A percentile compares a stretch with the other conserved stretches of the same genome.
phyloP scores from a whole-genome alignment of 768 basidiomycete genomes.

The Steccherinum ochraceum region DNA sequence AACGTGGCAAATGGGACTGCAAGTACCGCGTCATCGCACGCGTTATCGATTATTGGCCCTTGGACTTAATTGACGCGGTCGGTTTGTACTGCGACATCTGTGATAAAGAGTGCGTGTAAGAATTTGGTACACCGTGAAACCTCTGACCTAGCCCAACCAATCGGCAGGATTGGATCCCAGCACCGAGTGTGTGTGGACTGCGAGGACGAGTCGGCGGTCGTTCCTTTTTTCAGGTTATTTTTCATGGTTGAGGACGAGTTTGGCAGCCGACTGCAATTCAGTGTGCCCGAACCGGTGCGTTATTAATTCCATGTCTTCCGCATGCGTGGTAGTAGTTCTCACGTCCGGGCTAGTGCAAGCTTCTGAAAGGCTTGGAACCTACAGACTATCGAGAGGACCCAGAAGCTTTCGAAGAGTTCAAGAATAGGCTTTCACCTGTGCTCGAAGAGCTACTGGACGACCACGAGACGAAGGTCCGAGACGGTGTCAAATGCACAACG shows the following conservation, averaged over 20 bases:
- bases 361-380: constrained; percentile 37
- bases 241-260: constrained; percentile 47
- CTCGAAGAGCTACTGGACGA: constrained; percentile 39
- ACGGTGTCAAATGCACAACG: neutral
- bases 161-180: no score
- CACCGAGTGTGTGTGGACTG: constrained; percentile 35
- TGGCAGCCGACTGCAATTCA: constrained; percentile 35
- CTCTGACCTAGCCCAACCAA: no score
- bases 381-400: constrained; percentile 36
- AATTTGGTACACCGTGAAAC: neutral
- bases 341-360: constrained; percentile 27
- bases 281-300: constrained; percentile 44
- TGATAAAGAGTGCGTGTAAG: constrained; percentile 35
- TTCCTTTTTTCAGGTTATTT: constrained; percentile 39
- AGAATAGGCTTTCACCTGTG: constrained; percentile 35
- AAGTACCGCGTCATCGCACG: constrained; percentile 41
- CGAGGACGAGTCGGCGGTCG: constrained; percentile 41
- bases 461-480: neutral
- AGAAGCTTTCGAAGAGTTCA: constrained; percentile 30
- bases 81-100: constrained; percentile 48
- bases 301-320: no score
- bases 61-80: constrained; percentile 40
- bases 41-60: constrained; percentile 51
- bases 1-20: constrained; percentile 20
- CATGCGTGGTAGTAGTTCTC: no score